phyloP scores from a whole-genome alignment of 2,329 filamentous ascomycete species.

The Kalaharituber pfeilii region DNA sequence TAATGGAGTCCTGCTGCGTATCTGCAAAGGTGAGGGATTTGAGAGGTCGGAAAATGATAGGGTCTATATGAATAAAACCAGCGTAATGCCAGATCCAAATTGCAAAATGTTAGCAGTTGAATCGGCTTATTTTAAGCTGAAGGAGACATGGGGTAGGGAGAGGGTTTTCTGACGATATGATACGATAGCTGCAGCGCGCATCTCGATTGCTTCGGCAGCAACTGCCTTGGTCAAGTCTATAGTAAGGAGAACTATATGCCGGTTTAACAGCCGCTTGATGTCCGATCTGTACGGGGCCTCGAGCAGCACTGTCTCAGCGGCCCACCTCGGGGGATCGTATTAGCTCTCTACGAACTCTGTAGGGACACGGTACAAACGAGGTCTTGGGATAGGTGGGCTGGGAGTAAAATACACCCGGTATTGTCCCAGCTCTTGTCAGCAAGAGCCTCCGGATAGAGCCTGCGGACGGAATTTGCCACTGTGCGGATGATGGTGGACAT shows the following conservation, averaged over 20 bases:
- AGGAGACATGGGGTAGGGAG: not conserved
- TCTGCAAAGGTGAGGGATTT: conserved; percentile 75
- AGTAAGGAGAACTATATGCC: conserved; percentile 56
- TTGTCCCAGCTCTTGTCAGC: conserved; percentile 92
- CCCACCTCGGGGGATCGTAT: not conserved
- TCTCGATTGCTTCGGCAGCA: conserved; percentile 69
- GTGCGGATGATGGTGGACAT: not conserved
- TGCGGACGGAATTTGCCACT: not conserved
- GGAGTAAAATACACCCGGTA: conserved; percentile 46
- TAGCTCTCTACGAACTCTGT: not conserved
- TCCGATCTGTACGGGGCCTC: conserved; percentile 47
- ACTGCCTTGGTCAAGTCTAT: conserved; percentile 83
- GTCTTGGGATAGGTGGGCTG: not conserved
- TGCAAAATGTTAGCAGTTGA: not conserved
- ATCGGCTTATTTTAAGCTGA: not conserved
- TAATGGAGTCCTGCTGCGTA: conserved; percentile 68
- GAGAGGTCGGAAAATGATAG: conserved; percentile 85
- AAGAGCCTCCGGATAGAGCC: conserved; percentile 59
- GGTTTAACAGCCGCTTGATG: conserved; percentile 32
- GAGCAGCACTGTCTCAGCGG: conserved; percentile 40
- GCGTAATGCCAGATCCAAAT: too few species aligned
- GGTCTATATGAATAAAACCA: conserved; percentile 39
- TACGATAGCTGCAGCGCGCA: conserved; percentile 61
- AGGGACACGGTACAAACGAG: too few species aligned
- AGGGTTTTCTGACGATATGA: conserved; percentile 77